phyloP scores from a whole-genome alignment of 192 early-diverging fungal genomes.

The Entomortierella lignicola region DNA sequence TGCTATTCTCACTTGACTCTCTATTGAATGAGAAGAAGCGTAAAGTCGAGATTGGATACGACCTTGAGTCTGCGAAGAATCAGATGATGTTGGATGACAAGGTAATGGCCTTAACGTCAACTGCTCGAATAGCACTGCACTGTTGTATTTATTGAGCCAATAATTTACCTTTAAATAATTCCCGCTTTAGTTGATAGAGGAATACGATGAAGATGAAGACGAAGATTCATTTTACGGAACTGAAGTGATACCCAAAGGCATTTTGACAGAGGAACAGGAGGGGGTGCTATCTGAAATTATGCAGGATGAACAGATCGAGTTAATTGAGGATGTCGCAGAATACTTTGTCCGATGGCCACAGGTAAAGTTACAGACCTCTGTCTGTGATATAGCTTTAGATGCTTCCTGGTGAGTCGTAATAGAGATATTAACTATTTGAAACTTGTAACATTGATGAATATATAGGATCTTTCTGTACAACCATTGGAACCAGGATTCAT shows the following conservation, averaged over 20 bases:
- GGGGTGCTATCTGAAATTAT: slow-evolving; percentile 31
- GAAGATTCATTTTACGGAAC: neutral
- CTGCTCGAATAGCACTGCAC: neutral
- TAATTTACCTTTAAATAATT: neutral
- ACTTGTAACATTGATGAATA: too few species aligned
- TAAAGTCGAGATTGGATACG: slow-evolving; percentile 25
- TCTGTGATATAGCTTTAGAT: neutral
- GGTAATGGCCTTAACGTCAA: slow-evolving; percentile 2
- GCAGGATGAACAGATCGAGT: neutral
- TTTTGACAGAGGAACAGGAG: slow-evolving; percentile 42
- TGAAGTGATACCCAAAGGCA: slow-evolving; percentile 24
- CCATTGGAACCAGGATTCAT: slow-evolving; percentile 4
- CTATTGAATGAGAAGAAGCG: slow-evolving; percentile 46
- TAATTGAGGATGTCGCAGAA: slow-evolving; percentile 37
- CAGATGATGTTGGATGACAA: slow-evolving; percentile 12
- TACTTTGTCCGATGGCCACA: slow-evolving; percentile 47
- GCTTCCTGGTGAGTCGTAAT: too few species aligned
- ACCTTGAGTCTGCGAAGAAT: slow-evolving; percentile 13
- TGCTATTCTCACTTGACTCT: slow-evolving; percentile 24
- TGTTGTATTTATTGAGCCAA: too few species aligned
- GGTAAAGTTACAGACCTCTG: slow-evolving; percentile 1
- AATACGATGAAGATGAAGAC: slow-evolving; percentile 21
- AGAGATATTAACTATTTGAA: too few species aligned
- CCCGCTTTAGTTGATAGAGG: slow-evolving; percentile 17
- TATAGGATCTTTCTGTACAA: slow-evolving; percentile 1